Conservation (phyloP, 176 grass and related monocot species). For the Eremochloa ophiuroides region DNA sequence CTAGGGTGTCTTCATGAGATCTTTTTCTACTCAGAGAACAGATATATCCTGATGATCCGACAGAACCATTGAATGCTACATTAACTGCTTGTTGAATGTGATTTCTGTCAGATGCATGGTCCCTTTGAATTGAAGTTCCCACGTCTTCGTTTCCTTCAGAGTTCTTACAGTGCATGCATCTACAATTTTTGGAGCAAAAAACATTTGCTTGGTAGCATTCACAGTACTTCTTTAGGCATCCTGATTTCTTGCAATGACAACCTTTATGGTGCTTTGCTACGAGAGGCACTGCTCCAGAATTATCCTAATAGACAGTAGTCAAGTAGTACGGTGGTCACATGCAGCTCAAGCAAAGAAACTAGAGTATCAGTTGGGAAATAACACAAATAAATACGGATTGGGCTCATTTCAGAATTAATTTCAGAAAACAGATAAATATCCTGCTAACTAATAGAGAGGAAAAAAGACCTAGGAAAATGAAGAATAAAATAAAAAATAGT, state of each 20-base stretch:
- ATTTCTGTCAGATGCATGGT: slow-evolving; percentile 41
- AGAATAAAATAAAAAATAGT: neutral
- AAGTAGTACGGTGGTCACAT: neutral
- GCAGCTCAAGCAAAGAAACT: slow-evolving; percentile 9
- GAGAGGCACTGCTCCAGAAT: slow-evolving; percentile 43
- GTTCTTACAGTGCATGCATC: slow-evolving; percentile 73
- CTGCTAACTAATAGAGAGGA: neutral
- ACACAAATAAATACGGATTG: neutral
- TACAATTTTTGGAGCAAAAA: slow-evolving; percentile 76
- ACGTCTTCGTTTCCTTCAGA: slow-evolving; percentile 63
- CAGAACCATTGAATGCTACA: slow-evolving; percentile 37
- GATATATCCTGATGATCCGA: slow-evolving; percentile 39
- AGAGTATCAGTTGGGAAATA: neutral
- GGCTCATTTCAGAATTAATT: neutral
- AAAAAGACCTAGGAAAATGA: neutral
- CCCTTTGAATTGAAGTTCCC: slow-evolving; percentile 47
- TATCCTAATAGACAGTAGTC: slow-evolving; percentile 42
- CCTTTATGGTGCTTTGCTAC: slow-evolving; percentile 76
- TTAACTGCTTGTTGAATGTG: slow-evolving; percentile 50
- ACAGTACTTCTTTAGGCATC: slow-evolving; percentile 80
- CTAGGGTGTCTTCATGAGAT: slow-evolving; percentile 24
- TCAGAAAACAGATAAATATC: neutral
- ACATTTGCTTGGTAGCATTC: slow-evolving; percentile 82
- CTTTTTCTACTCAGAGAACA: slow-evolving; percentile 29
- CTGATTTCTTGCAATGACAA: slow-evolving; percentile 79